phyloP scores from a whole-genome alignment of 176 grass and related monocot species.

The Dactylis glomerata region DNA sequence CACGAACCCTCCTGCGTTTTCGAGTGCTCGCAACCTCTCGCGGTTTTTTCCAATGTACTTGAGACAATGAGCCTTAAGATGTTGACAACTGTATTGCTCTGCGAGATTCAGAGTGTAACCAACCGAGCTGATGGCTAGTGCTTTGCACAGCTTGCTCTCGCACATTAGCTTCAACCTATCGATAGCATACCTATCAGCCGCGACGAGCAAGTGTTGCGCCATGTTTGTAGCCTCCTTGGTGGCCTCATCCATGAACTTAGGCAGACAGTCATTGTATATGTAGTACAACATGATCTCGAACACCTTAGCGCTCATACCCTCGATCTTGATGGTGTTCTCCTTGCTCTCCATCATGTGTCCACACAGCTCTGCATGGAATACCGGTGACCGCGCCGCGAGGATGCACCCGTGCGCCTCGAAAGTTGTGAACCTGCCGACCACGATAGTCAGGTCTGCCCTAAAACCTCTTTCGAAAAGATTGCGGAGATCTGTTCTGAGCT shows the following conservation, averaged over 20 bases:
- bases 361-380: background rate
- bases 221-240: background rate
- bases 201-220: background rate
- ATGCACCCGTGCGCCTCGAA: background rate
- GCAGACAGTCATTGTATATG: background rate
- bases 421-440: background rate
- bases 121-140: slow-evolving; percentile 7
- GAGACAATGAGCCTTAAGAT: background rate
- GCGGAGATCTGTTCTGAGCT: background rate
- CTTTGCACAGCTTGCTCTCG: slow-evolving; percentile 1
- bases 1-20: background rate
- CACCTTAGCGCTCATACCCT: background rate
- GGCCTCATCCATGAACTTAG: background rate
- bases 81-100: slow-evolving; percentile 16
- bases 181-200: background rate
- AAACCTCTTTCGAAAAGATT: background rate
- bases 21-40: background rate
- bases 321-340: background rate
- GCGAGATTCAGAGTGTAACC: slow-evolving; percentile 31
- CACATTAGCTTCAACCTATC: background rate
- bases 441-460: background rate
- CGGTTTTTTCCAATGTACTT: background rate
- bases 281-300: background rate
- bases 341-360: background rate
- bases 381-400: background rate